A percentile compares a stretch with the other conserved stretches of the same genome.
These are phyloP conservation scores for Penicillium sp. DNA, from an alignment of 2,329 filamentous ascomycete species.

Conservation along the genomic window DNA sequence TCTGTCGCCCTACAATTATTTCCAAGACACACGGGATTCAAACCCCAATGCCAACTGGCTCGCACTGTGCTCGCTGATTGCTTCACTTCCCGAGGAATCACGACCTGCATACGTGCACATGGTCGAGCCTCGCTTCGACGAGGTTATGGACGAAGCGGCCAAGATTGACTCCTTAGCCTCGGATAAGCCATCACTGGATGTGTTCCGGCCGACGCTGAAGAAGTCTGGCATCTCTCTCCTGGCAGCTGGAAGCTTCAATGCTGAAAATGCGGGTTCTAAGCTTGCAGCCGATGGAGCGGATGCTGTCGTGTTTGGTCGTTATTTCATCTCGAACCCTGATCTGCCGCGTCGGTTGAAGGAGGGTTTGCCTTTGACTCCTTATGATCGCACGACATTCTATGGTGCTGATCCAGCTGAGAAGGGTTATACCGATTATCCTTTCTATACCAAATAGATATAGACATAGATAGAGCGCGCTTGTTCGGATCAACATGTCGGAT, in stretches of 20 bases:
- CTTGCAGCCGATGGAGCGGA: constrained; percentile 22
- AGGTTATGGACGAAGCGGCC: constrained; percentile 47
- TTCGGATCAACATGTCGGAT: background rate
- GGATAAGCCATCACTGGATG: constrained; percentile 36
- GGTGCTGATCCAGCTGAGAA: constrained; percentile 30
- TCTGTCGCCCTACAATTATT: constrained; percentile 60
- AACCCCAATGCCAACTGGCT: constrained; percentile 49
- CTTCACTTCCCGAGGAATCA: constrained; percentile 33
- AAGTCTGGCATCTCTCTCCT: constrained; percentile 42
- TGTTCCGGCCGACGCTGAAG: constrained; percentile 45
- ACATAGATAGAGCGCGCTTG: background rate
- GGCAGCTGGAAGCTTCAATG: constrained; percentile 31
- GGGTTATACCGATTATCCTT: constrained; percentile 44
- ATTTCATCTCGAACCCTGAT: constrained; percentile 49
- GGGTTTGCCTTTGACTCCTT: constrained; percentile 37
- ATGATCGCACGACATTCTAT: constrained; percentile 47
- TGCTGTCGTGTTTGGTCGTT: constrained; percentile 40
- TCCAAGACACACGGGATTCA: constrained; percentile 55
- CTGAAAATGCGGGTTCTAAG: constrained; percentile 23
- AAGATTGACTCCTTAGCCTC: constrained; percentile 43
- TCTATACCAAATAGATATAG: constrained; percentile 23
- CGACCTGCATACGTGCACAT: constrained; percentile 50
- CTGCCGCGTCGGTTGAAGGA: constrained; percentile 41
- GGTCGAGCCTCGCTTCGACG: constrained; percentile 52
- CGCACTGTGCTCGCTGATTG: constrained; percentile 46